Conservation (phyloP, 495 filamentous ascomycete species). For the Podospora tetraspora region DNA sequence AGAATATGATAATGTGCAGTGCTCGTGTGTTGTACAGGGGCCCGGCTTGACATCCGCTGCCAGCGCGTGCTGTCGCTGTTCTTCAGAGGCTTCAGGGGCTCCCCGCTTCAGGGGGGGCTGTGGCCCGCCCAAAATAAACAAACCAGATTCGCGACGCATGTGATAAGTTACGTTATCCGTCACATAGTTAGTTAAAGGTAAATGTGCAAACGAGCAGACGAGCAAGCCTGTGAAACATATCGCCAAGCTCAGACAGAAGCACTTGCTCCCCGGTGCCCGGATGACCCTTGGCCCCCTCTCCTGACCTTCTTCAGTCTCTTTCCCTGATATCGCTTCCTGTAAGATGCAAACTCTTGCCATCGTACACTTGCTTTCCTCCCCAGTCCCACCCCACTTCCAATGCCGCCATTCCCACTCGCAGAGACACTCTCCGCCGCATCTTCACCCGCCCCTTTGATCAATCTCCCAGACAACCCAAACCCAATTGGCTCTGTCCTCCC, state of each 20-base stretch:
- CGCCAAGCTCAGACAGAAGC: not conserved
- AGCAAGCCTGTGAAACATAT: not conserved
- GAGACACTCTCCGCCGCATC: not conserved
- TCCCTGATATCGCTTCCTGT: not conserved
- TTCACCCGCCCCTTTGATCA: not conserved
- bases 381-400: not conserved
- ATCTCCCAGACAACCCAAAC: not conserved
- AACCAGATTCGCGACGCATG: not conserved
- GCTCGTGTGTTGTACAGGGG: not conserved
- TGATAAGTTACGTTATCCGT: not conserved
- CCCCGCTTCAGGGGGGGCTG: no score
- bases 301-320: slow-evolving; percentile 1
- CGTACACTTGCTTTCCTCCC: not conserved
- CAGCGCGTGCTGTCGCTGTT: not conserved
- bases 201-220: not conserved
- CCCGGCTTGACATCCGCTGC: not conserved
- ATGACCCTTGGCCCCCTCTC: not conserved
- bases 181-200: no score
- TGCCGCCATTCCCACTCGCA: not conserved
- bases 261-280: not conserved
- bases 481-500: not conserved
- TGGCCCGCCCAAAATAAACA: not conserved
- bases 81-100: not conserved
- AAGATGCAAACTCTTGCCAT: not conserved
- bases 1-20: not conserved